A percentile compares a stretch with the other conserved stretches of the same genome.
Conservation (phyloP, 768 basidiomycete species). For the Lanmaoa rubissima region DNA sequence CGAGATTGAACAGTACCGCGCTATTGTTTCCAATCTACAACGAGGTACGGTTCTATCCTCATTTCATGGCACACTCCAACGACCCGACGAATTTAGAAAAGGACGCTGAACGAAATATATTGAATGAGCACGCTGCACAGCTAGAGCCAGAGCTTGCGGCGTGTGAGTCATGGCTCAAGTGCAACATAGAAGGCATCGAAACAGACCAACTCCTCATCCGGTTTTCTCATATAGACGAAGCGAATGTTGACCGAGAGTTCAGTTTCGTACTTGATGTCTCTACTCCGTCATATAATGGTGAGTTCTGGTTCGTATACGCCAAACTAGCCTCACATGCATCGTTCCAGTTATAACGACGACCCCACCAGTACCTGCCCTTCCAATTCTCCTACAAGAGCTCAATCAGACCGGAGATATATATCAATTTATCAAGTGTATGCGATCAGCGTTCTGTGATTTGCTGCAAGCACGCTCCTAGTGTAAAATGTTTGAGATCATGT, state of each 20-base stretch:
- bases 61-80: neutral
- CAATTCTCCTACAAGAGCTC: conserved; percentile 65
- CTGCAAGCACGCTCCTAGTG: conserved; percentile 7
- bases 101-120: conserved; percentile 56
- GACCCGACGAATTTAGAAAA: conserved; percentile 48
- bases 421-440: conserved; percentile 64
- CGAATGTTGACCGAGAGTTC: conserved; percentile 60
- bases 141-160: conserved; percentile 54
- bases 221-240: conserved; percentile 63
- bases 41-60: conserved; percentile 48
- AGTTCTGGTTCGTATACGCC: conserved; percentile 10
- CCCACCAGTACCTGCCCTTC: conserved; percentile 64
- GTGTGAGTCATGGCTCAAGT: conserved; percentile 57
- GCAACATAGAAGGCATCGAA: conserved; percentile 76
- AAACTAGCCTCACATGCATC: neutral
- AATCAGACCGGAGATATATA: conserved; percentile 71
- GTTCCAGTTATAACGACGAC: conserved; percentile 73
- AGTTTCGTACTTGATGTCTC: conserved; percentile 77
- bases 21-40: conserved; percentile 55
- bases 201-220: conserved; percentile 69
- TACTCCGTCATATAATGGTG: conserved; percentile 62
- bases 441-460: conserved; percentile 48
- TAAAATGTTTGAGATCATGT: neutral
- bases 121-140: conserved; percentile 52
- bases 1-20: conserved; percentile 73